Evolutionary conservation across 371 early-diverging fungal species (phyloP).

Genomic region (Rhizopus microsporus): DNA sequence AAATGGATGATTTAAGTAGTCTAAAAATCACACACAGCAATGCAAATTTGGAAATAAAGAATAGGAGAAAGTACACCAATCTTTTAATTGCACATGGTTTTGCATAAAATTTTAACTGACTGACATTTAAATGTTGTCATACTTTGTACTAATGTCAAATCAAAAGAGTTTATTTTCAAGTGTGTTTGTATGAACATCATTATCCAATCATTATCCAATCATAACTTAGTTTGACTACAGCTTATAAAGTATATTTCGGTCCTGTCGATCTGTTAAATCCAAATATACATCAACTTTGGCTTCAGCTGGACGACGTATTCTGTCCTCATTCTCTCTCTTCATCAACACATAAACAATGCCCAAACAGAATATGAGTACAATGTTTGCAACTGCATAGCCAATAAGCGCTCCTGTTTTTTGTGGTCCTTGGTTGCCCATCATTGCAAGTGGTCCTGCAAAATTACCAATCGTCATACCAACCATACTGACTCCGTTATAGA

Average conservation of each 20-base stretch:
- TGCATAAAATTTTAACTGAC: too few species aligned
- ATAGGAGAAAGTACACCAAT: too few species aligned
- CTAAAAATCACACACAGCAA: too few species aligned
- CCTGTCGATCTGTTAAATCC: constrained; percentile 39
- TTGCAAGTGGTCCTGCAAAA: constrained; percentile 30
- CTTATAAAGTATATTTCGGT: constrained; percentile 39
- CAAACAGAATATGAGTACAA: constrained; percentile 16
- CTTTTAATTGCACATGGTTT: too few species aligned
- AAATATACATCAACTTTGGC: constrained; percentile 22
- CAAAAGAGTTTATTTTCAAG: too few species aligned
- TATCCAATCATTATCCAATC: too few species aligned
- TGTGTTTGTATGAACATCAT: too few species aligned
- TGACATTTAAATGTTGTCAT: too few species aligned
- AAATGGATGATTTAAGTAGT: too few species aligned
- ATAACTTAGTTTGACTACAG: constrained; percentile 19
- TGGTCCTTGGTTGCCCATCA: constrained; percentile 24
- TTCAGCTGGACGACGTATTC: constrained; percentile 15
- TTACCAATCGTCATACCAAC: constrained; percentile 29
- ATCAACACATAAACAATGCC: constrained; percentile 15
- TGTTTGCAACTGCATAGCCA: constrained; percentile 22
- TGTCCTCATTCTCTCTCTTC: constrained; percentile 25
- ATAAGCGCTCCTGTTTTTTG: constrained; percentile 22
- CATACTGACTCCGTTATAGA: constrained; percentile 25
- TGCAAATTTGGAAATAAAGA: too few species aligned
- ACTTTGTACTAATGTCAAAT: too few species aligned